A percentile compares a stretch with the other conserved stretches of the same genome.
phyloP scores from a whole-genome alignment of 2,329 filamentous ascomycete species.

The Nannizziopsis arthrosporioides region DNA sequence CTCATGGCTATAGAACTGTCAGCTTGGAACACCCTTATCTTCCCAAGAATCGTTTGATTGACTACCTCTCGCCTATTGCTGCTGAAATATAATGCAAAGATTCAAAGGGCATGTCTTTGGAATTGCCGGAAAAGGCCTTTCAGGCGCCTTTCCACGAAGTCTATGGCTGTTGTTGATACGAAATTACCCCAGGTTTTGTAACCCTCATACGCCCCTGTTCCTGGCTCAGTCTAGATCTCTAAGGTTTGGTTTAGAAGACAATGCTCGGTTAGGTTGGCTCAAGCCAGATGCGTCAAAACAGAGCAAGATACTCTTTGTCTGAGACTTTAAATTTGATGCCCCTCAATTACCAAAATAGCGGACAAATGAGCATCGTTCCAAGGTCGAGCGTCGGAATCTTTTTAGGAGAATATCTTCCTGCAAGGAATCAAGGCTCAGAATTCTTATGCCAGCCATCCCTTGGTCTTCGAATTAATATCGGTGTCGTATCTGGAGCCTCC shows the following conservation, averaged over 20 bases:
- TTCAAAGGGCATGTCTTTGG: no score
- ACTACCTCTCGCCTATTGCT: no score
- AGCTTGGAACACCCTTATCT: no score
- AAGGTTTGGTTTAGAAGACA: not conserved
- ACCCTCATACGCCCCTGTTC: constrained; percentile 8
- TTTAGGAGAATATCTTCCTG: constrained; percentile 9
- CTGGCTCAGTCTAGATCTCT: constrained; percentile 9
- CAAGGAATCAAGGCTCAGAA: not conserved
- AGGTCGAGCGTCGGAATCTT: not conserved
- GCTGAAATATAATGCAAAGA: no score
- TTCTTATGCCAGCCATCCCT: not conserved
- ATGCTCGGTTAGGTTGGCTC: not conserved
- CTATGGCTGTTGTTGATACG: constrained; percentile 2
- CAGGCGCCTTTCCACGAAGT: not conserved
- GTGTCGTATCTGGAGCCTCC: not conserved
- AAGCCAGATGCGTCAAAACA: not conserved
- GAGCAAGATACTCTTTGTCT: not conserved
- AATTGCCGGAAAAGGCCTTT: not conserved
- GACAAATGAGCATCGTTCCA: not conserved
- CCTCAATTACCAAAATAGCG: not conserved
- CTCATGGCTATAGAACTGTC: no score
- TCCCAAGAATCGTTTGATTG: no score
- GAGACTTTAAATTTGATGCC: not conserved
- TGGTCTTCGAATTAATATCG: not conserved
- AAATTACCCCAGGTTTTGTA: constrained; percentile 10